Evolutionary conservation across 495 filamentous ascomycete genomes (phyloP).

Genomic region (Tuber microsphaerosporum): DNA sequence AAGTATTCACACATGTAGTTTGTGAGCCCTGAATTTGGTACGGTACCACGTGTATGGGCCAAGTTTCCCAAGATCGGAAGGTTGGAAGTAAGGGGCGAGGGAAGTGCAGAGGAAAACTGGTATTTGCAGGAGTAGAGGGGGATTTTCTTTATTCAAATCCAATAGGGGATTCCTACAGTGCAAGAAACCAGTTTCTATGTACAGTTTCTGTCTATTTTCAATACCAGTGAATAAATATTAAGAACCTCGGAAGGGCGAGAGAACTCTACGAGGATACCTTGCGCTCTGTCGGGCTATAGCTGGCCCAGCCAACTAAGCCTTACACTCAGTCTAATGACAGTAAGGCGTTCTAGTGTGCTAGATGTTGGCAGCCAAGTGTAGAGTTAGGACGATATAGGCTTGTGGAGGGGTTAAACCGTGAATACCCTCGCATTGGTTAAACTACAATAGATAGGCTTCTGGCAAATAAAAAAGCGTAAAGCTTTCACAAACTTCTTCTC

Average conservation of each 20-base stretch:
- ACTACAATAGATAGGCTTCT: no score
- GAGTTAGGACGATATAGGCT: no score
- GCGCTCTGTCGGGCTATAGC: not conserved
- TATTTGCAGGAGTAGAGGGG: not conserved
- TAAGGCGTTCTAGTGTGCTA: no score
- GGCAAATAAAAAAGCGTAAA: no score
- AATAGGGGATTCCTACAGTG: not conserved
- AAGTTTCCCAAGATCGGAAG: not conserved
- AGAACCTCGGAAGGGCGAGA: not conserved
- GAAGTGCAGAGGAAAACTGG: not conserved
- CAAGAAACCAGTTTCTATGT: not conserved
- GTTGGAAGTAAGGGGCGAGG: not conserved
- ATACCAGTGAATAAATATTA: not conserved
- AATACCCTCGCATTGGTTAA: no score
- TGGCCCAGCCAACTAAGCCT: no score
- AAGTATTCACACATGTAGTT: not conserved
- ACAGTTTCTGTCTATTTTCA: not conserved
- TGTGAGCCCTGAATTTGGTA: not conserved
- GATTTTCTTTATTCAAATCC: not conserved
- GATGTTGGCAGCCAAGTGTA: no score
- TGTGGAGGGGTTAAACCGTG: no score
- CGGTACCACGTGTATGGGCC: not conserved
- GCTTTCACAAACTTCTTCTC: no score
- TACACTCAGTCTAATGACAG: no score
- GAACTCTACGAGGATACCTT: not conserved